Conservation (phyloP, 129 eudicot species). For the Ambrosia trifida region DNA sequence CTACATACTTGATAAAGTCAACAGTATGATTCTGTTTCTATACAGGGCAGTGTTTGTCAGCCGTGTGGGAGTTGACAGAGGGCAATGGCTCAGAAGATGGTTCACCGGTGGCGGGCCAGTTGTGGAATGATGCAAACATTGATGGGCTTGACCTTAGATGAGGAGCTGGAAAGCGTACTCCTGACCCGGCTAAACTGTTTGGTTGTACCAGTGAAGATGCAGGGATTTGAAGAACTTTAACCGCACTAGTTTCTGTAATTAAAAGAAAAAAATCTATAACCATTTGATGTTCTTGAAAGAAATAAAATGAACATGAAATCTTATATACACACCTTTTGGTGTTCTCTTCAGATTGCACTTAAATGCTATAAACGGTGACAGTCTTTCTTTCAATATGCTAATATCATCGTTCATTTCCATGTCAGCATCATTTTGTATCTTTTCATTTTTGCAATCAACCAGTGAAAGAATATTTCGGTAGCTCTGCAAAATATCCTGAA, state of each 20-base stretch:
- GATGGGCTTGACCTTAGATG: conserved; percentile 38
- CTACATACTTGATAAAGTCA: conserved; percentile 9
- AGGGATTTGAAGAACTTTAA: conserved; percentile 2
- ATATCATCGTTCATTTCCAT: neutral
- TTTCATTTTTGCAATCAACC: conserved; percentile 31
- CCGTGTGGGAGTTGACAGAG: conserved; percentile 18
- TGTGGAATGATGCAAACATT: conserved; percentile 13
- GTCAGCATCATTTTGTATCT: conserved; percentile 17
- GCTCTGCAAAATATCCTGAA: conserved; percentile 29
- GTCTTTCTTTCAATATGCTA: conserved; percentile 26
- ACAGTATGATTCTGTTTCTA: neutral
- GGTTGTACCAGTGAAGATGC: conserved; percentile 17
- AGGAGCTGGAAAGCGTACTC: conserved; percentile 48
- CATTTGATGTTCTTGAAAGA: neutral
- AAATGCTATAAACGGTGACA: conserved; percentile 32
- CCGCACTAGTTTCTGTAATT: conserved; percentile 26
- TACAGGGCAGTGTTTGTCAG: neutral
- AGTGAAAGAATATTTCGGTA: conserved; percentile 27
- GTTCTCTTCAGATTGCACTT: conserved; percentile 22
- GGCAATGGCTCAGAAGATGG: conserved; percentile 6
- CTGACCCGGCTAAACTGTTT: neutral
- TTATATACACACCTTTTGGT: neutral
- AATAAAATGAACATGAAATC: neutral
- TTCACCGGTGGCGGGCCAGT: neutral
- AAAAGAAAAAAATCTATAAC: conserved; percentile 11